A percentile compares a stretch with the other conserved stretches of the same genome.
Evolutionary conservation across 1,139 yeast genomes (phyloP).

Genomic region (Torulaspora pretoriensis): DNA sequence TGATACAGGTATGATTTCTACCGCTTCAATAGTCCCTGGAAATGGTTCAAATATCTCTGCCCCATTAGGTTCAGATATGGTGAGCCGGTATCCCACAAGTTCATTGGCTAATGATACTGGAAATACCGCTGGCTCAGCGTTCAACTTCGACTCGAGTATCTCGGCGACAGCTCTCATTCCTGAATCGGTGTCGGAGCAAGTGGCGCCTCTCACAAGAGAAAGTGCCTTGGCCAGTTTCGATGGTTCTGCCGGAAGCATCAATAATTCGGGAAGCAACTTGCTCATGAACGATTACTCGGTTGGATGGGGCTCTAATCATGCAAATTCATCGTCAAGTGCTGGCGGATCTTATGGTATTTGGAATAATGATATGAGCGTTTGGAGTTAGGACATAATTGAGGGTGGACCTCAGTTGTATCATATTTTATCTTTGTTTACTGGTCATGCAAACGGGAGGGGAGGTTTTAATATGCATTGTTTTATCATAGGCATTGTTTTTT

Average conservation of each 20-base stretch:
- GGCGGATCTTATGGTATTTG: constrained; percentile 33
- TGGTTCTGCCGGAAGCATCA: constrained; percentile 3
- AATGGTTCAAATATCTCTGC: constrained; percentile 8
- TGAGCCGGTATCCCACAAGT: constrained; percentile 10
- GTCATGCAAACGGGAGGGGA: constrained; percentile 6
- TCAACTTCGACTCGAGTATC: constrained; percentile 10
- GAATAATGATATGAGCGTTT: constrained; percentile 37
- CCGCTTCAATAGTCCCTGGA: constrained; percentile 7
- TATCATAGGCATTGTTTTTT: constrained; percentile 6
- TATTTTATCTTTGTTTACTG: constrained; percentile 3
- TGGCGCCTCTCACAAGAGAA: constrained; percentile 4
- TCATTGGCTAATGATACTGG: constrained; percentile 6
- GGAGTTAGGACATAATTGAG: constrained; percentile 26
- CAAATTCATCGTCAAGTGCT: constrained; percentile 23
- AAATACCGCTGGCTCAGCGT: constrained; percentile 5
- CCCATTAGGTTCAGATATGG: constrained; percentile 13
- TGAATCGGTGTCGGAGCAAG: constrained; percentile 5
- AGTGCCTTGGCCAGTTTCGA: constrained; percentile 4
- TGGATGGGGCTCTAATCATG: constrained; percentile 30
- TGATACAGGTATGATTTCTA: constrained; percentile 8
- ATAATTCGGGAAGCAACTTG: constrained; percentile 11
- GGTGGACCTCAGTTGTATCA: constrained; percentile 3
- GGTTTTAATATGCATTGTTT: constrained; percentile 6
- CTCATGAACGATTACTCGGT: constrained; percentile 23
- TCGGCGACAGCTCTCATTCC: constrained; percentile 9